phyloP scores from a whole-genome alignment of 371 early-diverging fungal species.

The Mucor indicus region DNA sequence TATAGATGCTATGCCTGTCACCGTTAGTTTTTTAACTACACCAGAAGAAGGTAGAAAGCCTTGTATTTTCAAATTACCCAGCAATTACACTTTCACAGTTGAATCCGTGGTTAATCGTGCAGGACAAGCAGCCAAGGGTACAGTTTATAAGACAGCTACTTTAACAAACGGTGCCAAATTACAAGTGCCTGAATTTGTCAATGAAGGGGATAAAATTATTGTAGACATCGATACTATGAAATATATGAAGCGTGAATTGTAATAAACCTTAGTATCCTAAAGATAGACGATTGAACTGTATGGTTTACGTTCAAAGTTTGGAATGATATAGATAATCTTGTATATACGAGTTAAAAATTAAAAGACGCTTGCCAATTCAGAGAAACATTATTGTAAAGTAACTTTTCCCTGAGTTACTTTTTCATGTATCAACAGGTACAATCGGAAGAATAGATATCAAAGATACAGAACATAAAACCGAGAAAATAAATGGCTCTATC shows the following conservation, averaged over 20 bases:
- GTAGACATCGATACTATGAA: constrained; percentile 70
- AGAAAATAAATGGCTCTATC: too few relatives aligned
- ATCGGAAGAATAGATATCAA: too few relatives aligned
- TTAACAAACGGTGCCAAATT: constrained; percentile 72
- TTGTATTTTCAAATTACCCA: constrained; percentile 40
- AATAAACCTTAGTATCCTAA: too few relatives aligned
- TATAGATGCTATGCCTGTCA: constrained; percentile 44
- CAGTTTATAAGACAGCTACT: constrained; percentile 67
- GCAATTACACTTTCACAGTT: constrained; percentile 37
- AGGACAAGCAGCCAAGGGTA: constrained; percentile 70
- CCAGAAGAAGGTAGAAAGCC: constrained; percentile 42
- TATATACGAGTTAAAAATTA: too few relatives aligned
- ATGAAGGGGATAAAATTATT: constrained; percentile 70
- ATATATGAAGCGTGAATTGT: constrained; percentile 62
- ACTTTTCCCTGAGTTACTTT: too few relatives aligned
- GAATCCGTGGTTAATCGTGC: constrained; percentile 43
- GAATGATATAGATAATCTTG: too few relatives aligned
- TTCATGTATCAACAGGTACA: too few relatives aligned
- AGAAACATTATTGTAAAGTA: too few relatives aligned
- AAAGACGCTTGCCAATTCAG: too few relatives aligned
- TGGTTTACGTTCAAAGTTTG: too few relatives aligned
- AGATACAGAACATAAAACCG: too few relatives aligned
- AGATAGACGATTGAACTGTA: too few relatives aligned
- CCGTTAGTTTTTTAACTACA: constrained; percentile 44
- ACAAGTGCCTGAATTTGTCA: constrained; percentile 81